These are phyloP conservation scores for Monosporascus ibericus DNA, from an alignment of 2,329 filamentous ascomycete genomes.

Conservation along the genomic window DNA sequence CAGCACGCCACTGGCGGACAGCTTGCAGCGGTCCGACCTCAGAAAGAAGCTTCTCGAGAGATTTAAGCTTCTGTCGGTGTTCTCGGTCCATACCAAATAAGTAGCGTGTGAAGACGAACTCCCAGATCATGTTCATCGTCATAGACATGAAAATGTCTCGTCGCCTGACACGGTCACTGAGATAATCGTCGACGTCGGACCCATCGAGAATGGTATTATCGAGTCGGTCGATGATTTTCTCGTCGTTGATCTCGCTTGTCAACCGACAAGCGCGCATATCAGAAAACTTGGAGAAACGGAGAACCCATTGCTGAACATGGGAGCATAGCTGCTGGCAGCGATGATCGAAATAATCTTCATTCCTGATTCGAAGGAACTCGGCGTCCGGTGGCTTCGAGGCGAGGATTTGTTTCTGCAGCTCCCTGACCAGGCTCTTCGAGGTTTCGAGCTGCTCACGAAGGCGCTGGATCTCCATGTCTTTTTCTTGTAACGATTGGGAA, in stretches of 20 bases:
- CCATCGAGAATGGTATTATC: slow-evolving; percentile 94
- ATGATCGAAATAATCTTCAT: slow-evolving; percentile 93
- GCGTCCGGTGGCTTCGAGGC: slow-evolving; percentile 54
- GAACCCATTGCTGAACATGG: slow-evolving; percentile 94
- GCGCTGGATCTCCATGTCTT: slow-evolving; percentile 75
- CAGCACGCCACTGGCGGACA: slow-evolving; percentile 96
- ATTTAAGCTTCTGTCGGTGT: slow-evolving; percentile 95
- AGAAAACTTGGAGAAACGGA: slow-evolving; percentile 96
- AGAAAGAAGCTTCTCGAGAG: slow-evolving; percentile 81
- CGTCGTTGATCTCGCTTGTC: slow-evolving; percentile 78
- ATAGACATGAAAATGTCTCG: slow-evolving; percentile 98
- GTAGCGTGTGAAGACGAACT: slow-evolving; percentile 96
- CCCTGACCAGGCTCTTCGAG: slow-evolving; percentile 57
- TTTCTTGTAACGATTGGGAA: slow-evolving; percentile 63
- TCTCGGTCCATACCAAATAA: slow-evolving; percentile 98
- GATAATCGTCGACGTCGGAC: slow-evolving; percentile 82
- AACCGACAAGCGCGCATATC: slow-evolving; percentile 83
- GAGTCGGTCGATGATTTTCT: slow-evolving; percentile 88
- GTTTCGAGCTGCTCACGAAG: slow-evolving; percentile 73
- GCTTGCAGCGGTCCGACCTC: slow-evolving; percentile 83
- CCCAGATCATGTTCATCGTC: slow-evolving; percentile 99
- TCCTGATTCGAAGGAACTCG: slow-evolving; percentile 70
- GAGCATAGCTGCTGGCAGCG: slow-evolving; percentile 93
- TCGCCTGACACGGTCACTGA: slow-evolving; percentile 79
- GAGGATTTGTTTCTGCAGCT: slow-evolving; percentile 53